A percentile compares a stretch with the other conserved stretches of the same genome.
Evolutionary conservation across 2,329 filamentous ascomycete genomes (phyloP).

Genomic region (Diaporthe batatas): DNA sequence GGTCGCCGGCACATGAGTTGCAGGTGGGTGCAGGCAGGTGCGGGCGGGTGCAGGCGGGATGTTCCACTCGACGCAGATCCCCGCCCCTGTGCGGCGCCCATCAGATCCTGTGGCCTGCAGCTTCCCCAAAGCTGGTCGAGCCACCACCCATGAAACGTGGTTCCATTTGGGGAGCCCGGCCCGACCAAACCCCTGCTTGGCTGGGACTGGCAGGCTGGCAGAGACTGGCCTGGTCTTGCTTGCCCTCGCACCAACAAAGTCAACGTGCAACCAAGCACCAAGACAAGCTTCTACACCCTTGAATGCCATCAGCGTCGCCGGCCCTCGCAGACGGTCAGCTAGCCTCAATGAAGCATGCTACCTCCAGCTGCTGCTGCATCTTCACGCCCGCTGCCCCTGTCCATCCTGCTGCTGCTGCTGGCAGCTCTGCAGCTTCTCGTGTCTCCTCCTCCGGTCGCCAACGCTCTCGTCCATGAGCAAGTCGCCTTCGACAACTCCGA

Average conservation of each 20-base stretch:
- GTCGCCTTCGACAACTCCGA: constrained; percentile 40
- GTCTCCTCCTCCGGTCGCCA: neutral
- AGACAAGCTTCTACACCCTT: neutral
- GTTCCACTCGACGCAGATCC: constrained; percentile 14
- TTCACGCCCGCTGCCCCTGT: neutral
- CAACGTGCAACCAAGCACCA: neutral
- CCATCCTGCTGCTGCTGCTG: constrained; percentile 8
- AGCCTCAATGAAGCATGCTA: constrained; percentile 26
- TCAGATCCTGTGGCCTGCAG: constrained; percentile 15
- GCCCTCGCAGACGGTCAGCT: constrained; percentile 9
- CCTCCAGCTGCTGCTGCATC: neutral
- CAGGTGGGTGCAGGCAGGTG: neutral
- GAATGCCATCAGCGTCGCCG: constrained; percentile 10
- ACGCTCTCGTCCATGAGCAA: constrained; percentile 38
- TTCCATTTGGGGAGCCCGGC: constrained; percentile 10
- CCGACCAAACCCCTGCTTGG: neutral
- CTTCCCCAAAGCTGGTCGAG: neutral
- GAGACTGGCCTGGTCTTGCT: neutral
- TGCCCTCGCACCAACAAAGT: neutral
- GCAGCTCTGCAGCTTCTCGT: constrained; percentile 10
- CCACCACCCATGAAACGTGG: constrained; percentile 15
- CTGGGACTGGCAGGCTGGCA: too few relatives aligned
- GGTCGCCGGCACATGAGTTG: constrained; percentile 2
- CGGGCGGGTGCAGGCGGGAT: neutral
- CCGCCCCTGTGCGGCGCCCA: neutral